These are phyloP conservation scores for Penicillium sp. DNA, from an alignment of 2,329 filamentous ascomycete species.

Conservation along the genomic window DNA sequence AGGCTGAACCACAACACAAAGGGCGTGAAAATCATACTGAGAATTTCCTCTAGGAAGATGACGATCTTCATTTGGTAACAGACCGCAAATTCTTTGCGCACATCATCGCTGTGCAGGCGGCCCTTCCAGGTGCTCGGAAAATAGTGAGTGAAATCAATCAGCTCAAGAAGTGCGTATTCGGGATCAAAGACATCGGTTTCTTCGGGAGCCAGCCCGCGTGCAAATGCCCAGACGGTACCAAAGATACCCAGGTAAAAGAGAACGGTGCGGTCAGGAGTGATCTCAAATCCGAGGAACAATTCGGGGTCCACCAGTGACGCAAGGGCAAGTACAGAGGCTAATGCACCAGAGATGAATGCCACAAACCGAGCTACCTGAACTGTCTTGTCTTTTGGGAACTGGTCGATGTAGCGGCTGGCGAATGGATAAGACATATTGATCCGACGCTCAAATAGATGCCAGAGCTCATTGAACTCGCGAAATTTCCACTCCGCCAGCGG, in stretches of 20 bases:
- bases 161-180: constrained; percentile 80
- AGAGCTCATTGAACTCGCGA: constrained; percentile 94
- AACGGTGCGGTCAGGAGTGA: constrained; percentile 82
- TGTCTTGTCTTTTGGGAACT: constrained; percentile 94
- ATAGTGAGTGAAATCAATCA: constrained; percentile 92
- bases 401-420: constrained; percentile 86
- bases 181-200: constrained; percentile 90
- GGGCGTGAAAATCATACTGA: constrained; percentile 90
- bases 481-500: constrained; percentile 97
- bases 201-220: constrained; percentile 79
- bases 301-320: constrained; percentile 88
- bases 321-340: constrained; percentile 80
- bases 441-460: constrained; percentile 85
- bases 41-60: constrained; percentile 87
- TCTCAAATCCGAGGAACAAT: constrained; percentile 85
- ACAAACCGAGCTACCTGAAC: constrained; percentile 81
- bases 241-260: constrained; percentile 88
- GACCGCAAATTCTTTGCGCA: constrained; percentile 83
- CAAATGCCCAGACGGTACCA: constrained; percentile 77
- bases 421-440: constrained; percentile 94
- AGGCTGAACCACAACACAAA: constrained; percentile 84
- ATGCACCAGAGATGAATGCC: constrained; percentile 80
- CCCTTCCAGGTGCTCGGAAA: constrained; percentile 85
- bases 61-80: constrained; percentile 90
- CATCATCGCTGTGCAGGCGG: constrained; percentile 88